Base-by-base conservation (phyloP, 495 filamentous ascomycete genomes). In the Xylaria flabelliformis region DNA sequence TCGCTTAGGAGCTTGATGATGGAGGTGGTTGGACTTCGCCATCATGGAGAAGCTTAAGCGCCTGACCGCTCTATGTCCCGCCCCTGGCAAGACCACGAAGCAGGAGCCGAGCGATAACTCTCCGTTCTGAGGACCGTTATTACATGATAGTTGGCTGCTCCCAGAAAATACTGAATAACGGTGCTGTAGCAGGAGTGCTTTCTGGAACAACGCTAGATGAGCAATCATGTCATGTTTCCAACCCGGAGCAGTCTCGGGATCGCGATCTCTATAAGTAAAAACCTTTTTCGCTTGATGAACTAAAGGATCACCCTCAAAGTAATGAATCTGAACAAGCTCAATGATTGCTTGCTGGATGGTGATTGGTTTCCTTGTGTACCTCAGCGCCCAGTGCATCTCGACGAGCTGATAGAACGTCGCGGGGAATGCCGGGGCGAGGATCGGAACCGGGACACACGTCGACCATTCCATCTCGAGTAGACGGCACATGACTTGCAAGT, bases 291-390 rank as follows among this genome's bases (percentile, higher is more conserved):
- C 79, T 3, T 67, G 67, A 15, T 76, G 73, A n/a, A 81, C 66
- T 15, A 72, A 71, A 13, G 76, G 70, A 24, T 75, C 69, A 34
- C 76, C 75, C 55, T 81, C 76, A n/a, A 82, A 55, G 71, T 81
- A 82, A 63, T 82, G 75, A 13, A 71, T 70, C 66, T 75, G 74
- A 24, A 81, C 70, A 3, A 80, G 69, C 29, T 79, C 74, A 21
- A 81, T 44, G 8, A 78, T 39, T 21, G 72, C 64, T 0, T 74
- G 42, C 4, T 64, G 66, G 10, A 77, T 1, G 46, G 39, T 72
- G 8, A 36, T 39, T 39, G 17, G 58, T 39, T 39, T 41, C 21
- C 0, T 8, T 19, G 17, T 21, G n/a, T 61, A 61, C 34, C 21
- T 34, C 12, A 21, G 0, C 3, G 2, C 19, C 58, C 10, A 29